These are phyloP conservation scores for Mycothermus thermophilus DNA, from an alignment of 495 filamentous ascomycete genomes.

Conservation along the genomic window DNA sequence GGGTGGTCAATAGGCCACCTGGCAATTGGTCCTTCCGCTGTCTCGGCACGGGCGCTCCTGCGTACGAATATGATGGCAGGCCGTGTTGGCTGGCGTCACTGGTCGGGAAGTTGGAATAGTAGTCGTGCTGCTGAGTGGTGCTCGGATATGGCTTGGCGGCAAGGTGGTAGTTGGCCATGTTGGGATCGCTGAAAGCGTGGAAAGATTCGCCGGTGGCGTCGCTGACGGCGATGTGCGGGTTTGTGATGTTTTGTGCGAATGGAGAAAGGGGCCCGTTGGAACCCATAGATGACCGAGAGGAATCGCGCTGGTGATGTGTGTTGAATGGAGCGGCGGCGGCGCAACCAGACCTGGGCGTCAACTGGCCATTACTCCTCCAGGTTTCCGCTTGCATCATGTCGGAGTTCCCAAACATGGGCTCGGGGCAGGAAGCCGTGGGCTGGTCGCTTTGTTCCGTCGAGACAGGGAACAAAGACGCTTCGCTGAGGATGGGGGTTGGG, in stretches of 20 bases:
- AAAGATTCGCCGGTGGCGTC: conserved; percentile 27
- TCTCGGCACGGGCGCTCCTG: conserved; percentile 20
- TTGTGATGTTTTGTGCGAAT: conserved; percentile 35
- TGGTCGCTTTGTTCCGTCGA: conserved; percentile 15
- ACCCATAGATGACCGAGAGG: conserved; percentile 41
- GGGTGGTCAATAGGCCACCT: too few species aligned
- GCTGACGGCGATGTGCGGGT: conserved; percentile 38
- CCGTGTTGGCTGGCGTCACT: conserved; percentile 12
- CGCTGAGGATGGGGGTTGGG: conserved; percentile 18
- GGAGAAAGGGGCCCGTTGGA: conserved; percentile 42
- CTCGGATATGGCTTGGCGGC: conserved; percentile 20
- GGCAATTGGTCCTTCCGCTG: conserved; percentile 22
- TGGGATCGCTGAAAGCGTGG: conserved; percentile 22
- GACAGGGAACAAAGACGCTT: conserved; percentile 19
- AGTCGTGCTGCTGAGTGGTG: conserved; percentile 18
- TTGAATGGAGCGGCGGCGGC: too few species aligned
- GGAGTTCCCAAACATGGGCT: conserved; percentile 12
- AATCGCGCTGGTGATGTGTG: conserved; percentile 43
- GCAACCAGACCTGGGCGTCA: conserved; percentile 27
- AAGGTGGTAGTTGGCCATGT: conserved; percentile 30
- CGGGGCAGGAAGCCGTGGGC: conserved; percentile 15
- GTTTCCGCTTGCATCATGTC: conserved; percentile 33
- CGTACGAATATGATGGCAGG: conserved; percentile 15
- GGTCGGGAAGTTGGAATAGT: conserved; percentile 21
- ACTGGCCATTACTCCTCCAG: conserved; percentile 25